These are phyloP conservation scores for Parastagonospora avenae DNA, from an alignment of 2,329 filamentous ascomycete genomes.

Conservation along the genomic window DNA sequence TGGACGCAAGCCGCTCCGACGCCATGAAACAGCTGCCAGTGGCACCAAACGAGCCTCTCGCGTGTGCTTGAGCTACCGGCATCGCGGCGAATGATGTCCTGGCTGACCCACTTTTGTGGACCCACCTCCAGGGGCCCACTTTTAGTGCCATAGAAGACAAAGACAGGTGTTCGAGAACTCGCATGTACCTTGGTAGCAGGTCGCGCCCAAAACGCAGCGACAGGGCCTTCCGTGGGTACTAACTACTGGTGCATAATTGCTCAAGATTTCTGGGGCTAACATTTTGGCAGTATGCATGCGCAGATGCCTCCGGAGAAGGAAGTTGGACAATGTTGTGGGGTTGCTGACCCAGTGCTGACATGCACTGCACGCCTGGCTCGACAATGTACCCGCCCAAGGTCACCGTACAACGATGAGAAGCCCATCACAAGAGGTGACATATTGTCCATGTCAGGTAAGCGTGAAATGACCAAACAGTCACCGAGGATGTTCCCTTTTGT, in stretches of 20 bases:
- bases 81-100: conserved; percentile 20
- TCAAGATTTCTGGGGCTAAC: not conserved
- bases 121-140: not conserved
- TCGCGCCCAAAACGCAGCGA: conserved; percentile 9
- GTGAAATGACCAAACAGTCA: conserved; percentile 1
- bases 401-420: conserved; percentile 8
- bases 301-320: conserved; percentile 17
- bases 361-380: conserved; percentile 9
- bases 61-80: conserved; percentile 14
- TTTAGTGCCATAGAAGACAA: not conserved
- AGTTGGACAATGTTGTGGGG: conserved; percentile 12
- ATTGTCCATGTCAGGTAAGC: not conserved
- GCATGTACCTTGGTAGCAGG: conserved; percentile 18
- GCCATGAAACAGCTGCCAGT: conserved; percentile 29
- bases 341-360: conserved; percentile 14
- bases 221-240: not conserved
- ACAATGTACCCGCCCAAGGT: conserved; percentile 18
- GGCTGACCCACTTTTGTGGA: conserved; percentile 11
- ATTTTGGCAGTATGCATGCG: conserved; percentile 2
- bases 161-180: conserved; percentile 18
- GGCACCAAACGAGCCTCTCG: conserved; percentile 23
- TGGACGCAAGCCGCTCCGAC: conserved; percentile 25
- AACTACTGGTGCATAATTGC: not conserved
- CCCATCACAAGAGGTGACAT: conserved; percentile 2
- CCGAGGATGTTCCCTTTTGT: not conserved